Conservation (phyloP, 1,139 yeast genomes). For the Debaryomyces sp. region DNA sequence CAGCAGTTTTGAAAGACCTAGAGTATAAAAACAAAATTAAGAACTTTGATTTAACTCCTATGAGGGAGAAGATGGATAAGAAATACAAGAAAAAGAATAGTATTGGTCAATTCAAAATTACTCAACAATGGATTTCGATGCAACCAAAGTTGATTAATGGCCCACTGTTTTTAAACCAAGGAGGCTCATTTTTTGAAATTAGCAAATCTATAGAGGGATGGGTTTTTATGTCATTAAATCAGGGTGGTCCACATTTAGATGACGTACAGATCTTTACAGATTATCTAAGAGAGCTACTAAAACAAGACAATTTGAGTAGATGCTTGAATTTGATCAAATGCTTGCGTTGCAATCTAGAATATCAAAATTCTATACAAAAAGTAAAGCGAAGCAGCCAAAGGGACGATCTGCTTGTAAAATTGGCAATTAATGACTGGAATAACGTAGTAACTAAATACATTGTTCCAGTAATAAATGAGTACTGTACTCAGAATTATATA, state of each 20-base stretch:
- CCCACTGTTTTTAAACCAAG: slow-evolving; percentile 41
- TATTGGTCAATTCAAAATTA: slow-evolving; percentile 13
- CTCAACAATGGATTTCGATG: slow-evolving; percentile 28
- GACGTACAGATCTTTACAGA: slow-evolving; percentile 48
- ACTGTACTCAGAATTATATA: slow-evolving; percentile 9
- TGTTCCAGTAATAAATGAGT: slow-evolving; percentile 8
- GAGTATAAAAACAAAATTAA: slow-evolving; percentile 31
- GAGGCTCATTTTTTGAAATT: slow-evolving; percentile 34
- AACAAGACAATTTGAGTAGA: slow-evolving; percentile 22
- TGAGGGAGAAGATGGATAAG: slow-evolving; percentile 33
- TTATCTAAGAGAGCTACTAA: slow-evolving; percentile 25
- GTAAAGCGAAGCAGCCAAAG: background rate
- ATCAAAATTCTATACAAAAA: slow-evolving; percentile 12
- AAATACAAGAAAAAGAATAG: slow-evolving; percentile 17
- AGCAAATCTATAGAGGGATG: slow-evolving; percentile 44
- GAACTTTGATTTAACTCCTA: slow-evolving; percentile 29
- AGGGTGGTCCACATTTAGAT: slow-evolving; percentile 59
- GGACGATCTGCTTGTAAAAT: background rate
- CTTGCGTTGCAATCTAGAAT: slow-evolving; percentile 19
- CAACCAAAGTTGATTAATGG: slow-evolving; percentile 23
- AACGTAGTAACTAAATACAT: slow-evolving; percentile 5
- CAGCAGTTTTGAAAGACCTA: slow-evolving; percentile 45
- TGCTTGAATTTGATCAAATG: slow-evolving; percentile 24
- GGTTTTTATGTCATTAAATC: slow-evolving; percentile 47
- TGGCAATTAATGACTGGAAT: slow-evolving; percentile 11